A percentile compares a stretch with the other conserved stretches of the same genome.
Evolutionary conservation across 2,329 filamentous ascomycete genomes (phyloP).

Genomic region (Ophiostoma montium): DNA sequence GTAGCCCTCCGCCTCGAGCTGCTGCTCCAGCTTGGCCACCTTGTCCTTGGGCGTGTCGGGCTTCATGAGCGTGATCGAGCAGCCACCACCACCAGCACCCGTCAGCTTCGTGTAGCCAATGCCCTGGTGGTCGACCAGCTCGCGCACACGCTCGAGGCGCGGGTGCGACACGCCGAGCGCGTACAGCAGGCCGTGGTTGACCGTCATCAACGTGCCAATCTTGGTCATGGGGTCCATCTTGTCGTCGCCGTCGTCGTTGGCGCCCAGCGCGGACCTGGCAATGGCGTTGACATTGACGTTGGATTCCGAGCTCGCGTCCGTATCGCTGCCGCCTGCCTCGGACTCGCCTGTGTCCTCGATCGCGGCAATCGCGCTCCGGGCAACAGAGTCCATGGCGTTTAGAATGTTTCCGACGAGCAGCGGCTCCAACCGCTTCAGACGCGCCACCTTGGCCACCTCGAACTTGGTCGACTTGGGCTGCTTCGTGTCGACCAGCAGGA

Average conservation of each 20-base stretch:
- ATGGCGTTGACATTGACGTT: neutral
- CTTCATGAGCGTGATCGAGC: conserved; percentile 80
- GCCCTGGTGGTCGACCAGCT: conserved; percentile 75
- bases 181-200: conserved; percentile 89
- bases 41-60: conserved; percentile 44
- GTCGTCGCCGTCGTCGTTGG: conserved; percentile 33
- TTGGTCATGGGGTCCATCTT: conserved; percentile 47
- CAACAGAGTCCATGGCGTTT: conserved; percentile 68
- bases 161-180: conserved; percentile 90
- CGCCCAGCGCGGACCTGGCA: conserved; percentile 20
- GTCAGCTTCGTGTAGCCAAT: conserved; percentile 97
- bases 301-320: neutral
- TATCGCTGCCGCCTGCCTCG: conserved; percentile 34
- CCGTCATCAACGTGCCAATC: conserved; percentile 75
- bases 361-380: conserved; percentile 37
- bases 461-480: conserved; percentile 72
- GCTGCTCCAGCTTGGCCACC: conserved; percentile 48
- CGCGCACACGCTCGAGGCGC: conserved; percentile 77
- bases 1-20: conserved; percentile 60
- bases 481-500: conserved; percentile 79
- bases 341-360: conserved; percentile 53
- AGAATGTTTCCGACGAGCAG: conserved; percentile 68
- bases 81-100: conserved; percentile 87
- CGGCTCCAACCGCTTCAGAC: conserved; percentile 57
- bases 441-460: conserved; percentile 76